Conservation (phyloP, 805 yeast genomes). For the Saccharomycopsis sp. region DNA sequence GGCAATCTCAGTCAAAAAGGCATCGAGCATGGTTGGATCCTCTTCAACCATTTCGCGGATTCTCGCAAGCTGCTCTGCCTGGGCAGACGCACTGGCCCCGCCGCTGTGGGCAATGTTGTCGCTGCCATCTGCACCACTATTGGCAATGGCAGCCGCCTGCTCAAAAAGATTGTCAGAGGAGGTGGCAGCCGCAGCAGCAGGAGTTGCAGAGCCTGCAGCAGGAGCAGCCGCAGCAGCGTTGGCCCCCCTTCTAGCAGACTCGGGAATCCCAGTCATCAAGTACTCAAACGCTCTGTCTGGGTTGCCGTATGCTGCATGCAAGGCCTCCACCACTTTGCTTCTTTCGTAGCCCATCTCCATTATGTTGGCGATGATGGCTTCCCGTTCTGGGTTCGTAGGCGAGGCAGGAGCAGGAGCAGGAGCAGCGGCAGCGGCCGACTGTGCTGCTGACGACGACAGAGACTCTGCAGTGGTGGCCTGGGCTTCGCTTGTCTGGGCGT, state of each 20-base stretch:
- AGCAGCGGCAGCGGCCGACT: slow-evolving; percentile 22
- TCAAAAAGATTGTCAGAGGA: slow-evolving; percentile 31
- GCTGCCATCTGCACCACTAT: slow-evolving; percentile 32
- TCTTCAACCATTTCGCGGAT: slow-evolving; percentile 72
- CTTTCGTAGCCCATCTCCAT: slow-evolving; percentile 96
- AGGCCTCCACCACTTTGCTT: slow-evolving; percentile 77
- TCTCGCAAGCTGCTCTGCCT: slow-evolving; percentile 38
- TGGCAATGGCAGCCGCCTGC: slow-evolving; percentile 35
- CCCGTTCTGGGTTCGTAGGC: slow-evolving; percentile 38
- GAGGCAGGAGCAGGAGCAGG: slow-evolving; percentile 23
- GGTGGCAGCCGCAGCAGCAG: slow-evolving; percentile 25
- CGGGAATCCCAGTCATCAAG: slow-evolving; percentile 83
- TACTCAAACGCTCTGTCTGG: slow-evolving; percentile 98
- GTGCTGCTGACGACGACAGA: slow-evolving; percentile 23
- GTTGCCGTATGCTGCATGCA: slow-evolving; percentile 92
- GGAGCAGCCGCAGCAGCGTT: slow-evolving; percentile 9
- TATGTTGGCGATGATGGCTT: slow-evolving; percentile 69
- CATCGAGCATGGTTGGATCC: slow-evolving; percentile 83
- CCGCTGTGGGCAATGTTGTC: slow-evolving; percentile 30
- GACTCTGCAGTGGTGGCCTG: slow-evolving; percentile 25
- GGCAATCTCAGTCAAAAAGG: slow-evolving; percentile 73
- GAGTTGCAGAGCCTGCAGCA: slow-evolving; percentile 17
- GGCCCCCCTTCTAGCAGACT: slow-evolving; percentile 30
- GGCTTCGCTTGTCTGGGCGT: slow-evolving; percentile 15
- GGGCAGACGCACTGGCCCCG: slow-evolving; percentile 33